Evolutionary conservation across 2,329 filamentous ascomycete species (phyloP), one percentile per base, ranked within the genome.

Genomic region (Phyllosticta citribraziliensis): DNA sequence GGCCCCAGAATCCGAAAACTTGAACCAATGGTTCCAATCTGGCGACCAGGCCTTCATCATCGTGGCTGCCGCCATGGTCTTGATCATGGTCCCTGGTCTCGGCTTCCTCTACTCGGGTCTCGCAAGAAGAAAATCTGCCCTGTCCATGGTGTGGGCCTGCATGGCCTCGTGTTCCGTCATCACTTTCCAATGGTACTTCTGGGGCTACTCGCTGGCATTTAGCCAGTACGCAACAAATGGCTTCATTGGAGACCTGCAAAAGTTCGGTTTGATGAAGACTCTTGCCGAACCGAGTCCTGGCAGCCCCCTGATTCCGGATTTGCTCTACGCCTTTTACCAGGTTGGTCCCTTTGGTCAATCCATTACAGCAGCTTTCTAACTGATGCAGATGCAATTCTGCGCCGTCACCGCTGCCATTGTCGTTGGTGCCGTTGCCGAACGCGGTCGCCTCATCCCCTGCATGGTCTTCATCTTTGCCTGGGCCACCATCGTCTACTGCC

Each of bases 111-210:
- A 99, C 80, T 97, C 93, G 12, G 94, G 94, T 67, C 87, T 97
- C 67, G 93, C 94, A n/a, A 88, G 94, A 67, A 86, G 94, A 81
- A 99, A 99, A 80, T 97, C 94, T 5, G 94, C 94, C 30, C 83
- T 99, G 52, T 96, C 91, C 65, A 88, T 97, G 81, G 94, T 99
- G 71, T 97, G 92, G 91, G 91, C 93, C 14, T 91, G 88, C 78
- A 95, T 99, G 89, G 93, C 88, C 74, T 94, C 91, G 55, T 88
- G 88, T 72, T 92, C 89, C 55, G 86, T 97, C 72, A 82, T 97
- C 73, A 88, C 89, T 61, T 97, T 99, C 80, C 94, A 99, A 79
- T 99, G 94, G 94, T 97, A 97, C 72, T 97, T 99, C 75, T 97
- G 94, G 93, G 94, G 94, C 47, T 99, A 96, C 76, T 96, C 93